Evolutionary conservation across 1,284 basidiomycete genomes (phyloP).

Genomic region (Sporisorium exsertum): DNA sequence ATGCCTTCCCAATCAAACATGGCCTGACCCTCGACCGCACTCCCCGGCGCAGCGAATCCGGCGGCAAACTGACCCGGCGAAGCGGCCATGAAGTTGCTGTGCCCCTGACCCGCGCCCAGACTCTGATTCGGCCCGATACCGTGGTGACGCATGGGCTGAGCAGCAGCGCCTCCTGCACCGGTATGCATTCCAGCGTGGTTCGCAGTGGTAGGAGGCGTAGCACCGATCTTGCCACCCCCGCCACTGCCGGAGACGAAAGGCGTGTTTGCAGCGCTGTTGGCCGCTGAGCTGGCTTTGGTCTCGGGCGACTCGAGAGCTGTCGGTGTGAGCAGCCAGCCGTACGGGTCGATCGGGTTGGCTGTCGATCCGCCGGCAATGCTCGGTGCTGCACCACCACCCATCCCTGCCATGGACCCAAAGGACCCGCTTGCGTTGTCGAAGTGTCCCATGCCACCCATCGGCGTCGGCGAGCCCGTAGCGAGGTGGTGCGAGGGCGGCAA

Average conservation of each 20-base stretch:
- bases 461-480: conserved; percentile 12
- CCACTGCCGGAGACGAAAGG: conserved; percentile 16
- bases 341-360: conserved; percentile 47
- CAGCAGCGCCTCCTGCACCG: not conserved
- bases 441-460: conserved; percentile 16
- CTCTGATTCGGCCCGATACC: not conserved
- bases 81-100: conserved; percentile 20
- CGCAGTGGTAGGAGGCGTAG: conserved; percentile 5
- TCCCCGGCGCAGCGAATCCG: conserved; percentile 7
- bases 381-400: conserved; percentile 2
- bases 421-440: conserved; percentile 4
- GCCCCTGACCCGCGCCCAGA: conserved; percentile 9
- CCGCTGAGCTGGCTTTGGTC: conserved; percentile 16
- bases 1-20: conserved; percentile 54
- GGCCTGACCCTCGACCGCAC: conserved; percentile 18
- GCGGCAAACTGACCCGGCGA: conserved; percentile 28
- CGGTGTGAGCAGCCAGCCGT: conserved; percentile 49
- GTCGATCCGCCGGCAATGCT: not conserved
- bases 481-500: conserved; percentile 27
- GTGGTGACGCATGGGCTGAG: conserved; percentile 25
- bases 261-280: conserved; percentile 31
- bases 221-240: conserved; percentile 2
- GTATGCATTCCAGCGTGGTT: not conserved
- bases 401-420: conserved; percentile 4
- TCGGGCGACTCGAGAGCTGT: conserved; percentile 42